Conservation (phyloP, 1,139 yeast species). For the Nadsonia starkeyi-henricii region DNA sequence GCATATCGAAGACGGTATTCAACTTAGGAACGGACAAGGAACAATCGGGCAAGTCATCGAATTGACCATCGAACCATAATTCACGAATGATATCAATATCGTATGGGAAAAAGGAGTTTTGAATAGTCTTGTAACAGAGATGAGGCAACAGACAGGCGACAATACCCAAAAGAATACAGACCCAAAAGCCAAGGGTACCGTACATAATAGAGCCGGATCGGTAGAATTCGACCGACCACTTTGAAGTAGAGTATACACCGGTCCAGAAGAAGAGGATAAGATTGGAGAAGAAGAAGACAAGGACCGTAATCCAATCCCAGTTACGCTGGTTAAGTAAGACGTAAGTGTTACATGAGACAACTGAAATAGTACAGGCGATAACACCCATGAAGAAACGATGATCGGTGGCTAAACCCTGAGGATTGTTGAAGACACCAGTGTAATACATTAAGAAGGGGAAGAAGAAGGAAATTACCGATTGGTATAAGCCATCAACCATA, state of each 20-base stretch:
- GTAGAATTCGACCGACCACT: conserved; percentile 54
- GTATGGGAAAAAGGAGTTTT: conserved; percentile 50
- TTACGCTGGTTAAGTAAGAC: conserved; percentile 71
- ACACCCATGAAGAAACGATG: conserved; percentile 84
- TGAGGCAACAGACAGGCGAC: conserved; percentile 66
- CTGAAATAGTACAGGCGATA: conserved; percentile 64
- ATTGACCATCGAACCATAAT: conserved; percentile 22
- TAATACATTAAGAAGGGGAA: conserved; percentile 67
- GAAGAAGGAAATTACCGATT: conserved; percentile 71
- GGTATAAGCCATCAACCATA: conserved; percentile 79
- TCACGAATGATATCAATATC: conserved; percentile 85
- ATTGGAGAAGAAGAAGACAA: conserved; percentile 51
- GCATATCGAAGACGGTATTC: conserved; percentile 1
- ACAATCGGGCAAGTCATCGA: conserved; percentile 6
- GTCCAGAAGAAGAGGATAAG: conserved; percentile 74
- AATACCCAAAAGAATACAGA: conserved; percentile 58
- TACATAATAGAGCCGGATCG: conserved; percentile 62
- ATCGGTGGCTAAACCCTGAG: conserved; percentile 53
- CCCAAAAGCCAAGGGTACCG: conserved; percentile 71
- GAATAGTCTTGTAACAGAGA: conserved; percentile 48
- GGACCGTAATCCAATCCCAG: conserved; percentile 82
- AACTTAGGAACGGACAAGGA: conserved; percentile 1
- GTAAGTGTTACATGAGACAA: conserved; percentile 66
- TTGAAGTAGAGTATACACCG: conserved; percentile 67
- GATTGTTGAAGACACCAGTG: conserved; percentile 40